Evolutionary conservation across 768 basidiomycete species (phyloP).

Genomic region (Cystobasidium ongulense): DNA sequence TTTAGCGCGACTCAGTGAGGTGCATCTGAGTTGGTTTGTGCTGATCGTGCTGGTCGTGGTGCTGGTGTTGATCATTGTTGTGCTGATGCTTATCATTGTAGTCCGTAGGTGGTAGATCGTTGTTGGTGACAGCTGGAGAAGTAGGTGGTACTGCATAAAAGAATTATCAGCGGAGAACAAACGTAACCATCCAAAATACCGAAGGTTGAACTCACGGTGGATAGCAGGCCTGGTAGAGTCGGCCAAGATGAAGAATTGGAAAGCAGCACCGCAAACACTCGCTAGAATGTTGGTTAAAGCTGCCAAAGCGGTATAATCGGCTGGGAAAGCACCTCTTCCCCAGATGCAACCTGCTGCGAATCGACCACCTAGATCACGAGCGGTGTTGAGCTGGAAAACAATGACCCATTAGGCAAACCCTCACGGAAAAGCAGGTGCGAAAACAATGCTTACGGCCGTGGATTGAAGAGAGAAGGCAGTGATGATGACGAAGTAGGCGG

Average conservation of each 20-base stretch:
- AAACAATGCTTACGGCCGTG: neutral
- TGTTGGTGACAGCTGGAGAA: neutral
- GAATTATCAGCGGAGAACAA: neutral
- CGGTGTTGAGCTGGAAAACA: constrained; percentile 32
- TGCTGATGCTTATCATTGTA: neutral
- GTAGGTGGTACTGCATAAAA: neutral
- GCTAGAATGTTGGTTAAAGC: constrained; percentile 23
- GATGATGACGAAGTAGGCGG: constrained; percentile 34
- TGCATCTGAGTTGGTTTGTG: neutral
- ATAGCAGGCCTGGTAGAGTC: constrained; percentile 19
- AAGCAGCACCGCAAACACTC: constrained; percentile 22
- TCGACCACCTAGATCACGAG: constrained; percentile 34
- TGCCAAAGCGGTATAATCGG: constrained; percentile 18
- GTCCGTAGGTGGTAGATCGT: neutral
- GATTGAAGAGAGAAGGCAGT: constrained; percentile 19
- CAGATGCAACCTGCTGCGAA: constrained; percentile 25
- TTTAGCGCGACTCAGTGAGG: neutral
- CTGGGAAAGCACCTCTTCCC: constrained; percentile 27
- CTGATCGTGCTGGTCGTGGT: neutral
- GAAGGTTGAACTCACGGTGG: neutral
- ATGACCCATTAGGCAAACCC: neutral
- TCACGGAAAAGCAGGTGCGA: too few species aligned
- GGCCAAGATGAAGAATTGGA: constrained; percentile 35
- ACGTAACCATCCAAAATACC: neutral
- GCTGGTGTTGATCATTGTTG: neutral